Evolutionary conservation across 352 stramenopile genomes (phyloP).

Genomic region (Pythium apleroticum): DNA sequence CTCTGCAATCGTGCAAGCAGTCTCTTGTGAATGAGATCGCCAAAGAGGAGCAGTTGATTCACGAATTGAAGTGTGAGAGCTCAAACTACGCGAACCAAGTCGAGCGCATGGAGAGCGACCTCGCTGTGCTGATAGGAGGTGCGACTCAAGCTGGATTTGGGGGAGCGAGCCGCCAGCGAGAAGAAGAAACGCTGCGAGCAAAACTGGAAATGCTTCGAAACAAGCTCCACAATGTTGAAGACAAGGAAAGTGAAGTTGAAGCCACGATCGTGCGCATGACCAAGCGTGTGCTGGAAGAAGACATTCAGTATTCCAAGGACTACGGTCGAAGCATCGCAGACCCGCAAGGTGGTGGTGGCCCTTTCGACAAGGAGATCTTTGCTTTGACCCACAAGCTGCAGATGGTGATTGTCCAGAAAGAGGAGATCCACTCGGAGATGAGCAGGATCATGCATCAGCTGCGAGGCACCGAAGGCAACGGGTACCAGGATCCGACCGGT

Average conservation of each 20-base stretch:
- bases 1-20: conserved; percentile 67
- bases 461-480: conserved; percentile 2
- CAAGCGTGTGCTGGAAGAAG: conserved; percentile 58
- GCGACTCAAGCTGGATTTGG: neutral
- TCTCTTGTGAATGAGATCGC: conserved; percentile 59
- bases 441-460: conserved; percentile 50
- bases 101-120: conserved; percentile 40
- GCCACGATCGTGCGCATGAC: conserved; percentile 68
- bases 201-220: conserved; percentile 57
- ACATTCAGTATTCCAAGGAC: conserved; percentile 33
- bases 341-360: neutral
- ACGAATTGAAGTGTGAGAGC: conserved; percentile 54
- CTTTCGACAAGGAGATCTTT: conserved; percentile 80
- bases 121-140: conserved; percentile 17
- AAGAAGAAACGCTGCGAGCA: conserved; percentile 44
- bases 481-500: neutral
- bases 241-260: conserved; percentile 75
- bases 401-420: conserved; percentile 73
- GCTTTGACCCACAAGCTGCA: conserved; percentile 72
- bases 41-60: conserved; percentile 62
- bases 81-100: conserved; percentile 46
- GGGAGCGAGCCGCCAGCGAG: conserved; percentile 27
- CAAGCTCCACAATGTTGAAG: conserved; percentile 59
- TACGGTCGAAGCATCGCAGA: conserved; percentile 23
- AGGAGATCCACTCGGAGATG: conserved; percentile 76